Evolutionary conservation across 441 rosid genomes (phyloP).

Genomic region (Jatropha multifida): DNA sequence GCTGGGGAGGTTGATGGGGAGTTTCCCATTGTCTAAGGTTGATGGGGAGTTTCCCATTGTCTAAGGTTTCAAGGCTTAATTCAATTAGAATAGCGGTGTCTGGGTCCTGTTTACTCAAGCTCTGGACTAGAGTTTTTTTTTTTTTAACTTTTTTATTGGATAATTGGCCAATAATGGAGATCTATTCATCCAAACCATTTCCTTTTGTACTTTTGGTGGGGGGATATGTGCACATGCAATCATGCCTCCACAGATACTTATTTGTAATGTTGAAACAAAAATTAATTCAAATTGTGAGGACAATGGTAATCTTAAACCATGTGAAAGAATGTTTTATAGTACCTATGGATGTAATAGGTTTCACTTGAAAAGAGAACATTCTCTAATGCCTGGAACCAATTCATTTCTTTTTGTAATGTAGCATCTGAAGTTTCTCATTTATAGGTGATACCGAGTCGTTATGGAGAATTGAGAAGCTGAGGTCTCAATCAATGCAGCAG

Average conservation of each 20-base stretch:
- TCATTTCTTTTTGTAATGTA: constrained; percentile 5
- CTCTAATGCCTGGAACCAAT: constrained; percentile 2
- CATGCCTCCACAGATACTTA: not conserved
- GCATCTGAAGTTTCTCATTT: constrained; percentile 19
- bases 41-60: not conserved
- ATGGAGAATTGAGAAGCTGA: constrained; percentile 71
- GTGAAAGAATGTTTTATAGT: too few relatives aligned
- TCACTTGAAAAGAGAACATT: not conserved
- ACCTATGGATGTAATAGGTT: not conserved
- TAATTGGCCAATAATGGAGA: not conserved
- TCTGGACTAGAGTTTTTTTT: not conserved
- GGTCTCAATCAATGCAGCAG: constrained; percentile 62
- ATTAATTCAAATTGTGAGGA: not conserved
- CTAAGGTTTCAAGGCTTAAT: too few relatives aligned
- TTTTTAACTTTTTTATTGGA: not conserved
- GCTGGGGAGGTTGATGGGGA: not conserved
- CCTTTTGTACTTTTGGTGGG: not conserved
- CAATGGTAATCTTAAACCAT: not conserved
- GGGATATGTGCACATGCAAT: not conserved
- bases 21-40: not conserved
- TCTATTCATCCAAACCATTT: not conserved
- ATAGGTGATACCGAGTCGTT: constrained; percentile 67
- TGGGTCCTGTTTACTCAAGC: not conserved
- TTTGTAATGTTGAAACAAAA: not conserved
- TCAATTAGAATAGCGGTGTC: not conserved